Evolutionary conservation across 2,329 filamentous ascomycete genomes (phyloP).

Genomic region (Alternaria atra): DNA sequence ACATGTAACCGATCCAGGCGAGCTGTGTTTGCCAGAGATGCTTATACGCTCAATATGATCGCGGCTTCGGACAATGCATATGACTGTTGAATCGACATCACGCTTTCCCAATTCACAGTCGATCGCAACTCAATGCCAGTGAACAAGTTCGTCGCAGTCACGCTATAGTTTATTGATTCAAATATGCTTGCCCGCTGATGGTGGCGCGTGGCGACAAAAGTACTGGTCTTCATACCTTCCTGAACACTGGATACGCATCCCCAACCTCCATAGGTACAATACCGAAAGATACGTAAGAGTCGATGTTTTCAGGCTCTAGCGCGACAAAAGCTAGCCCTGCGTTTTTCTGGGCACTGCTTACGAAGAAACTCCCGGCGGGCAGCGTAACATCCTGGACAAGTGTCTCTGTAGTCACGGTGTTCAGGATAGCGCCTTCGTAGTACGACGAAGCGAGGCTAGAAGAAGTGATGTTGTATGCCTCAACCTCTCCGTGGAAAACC

Average conservation of each 20-base stretch:
- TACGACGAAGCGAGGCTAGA: constrained; percentile 38
- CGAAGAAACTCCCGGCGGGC: constrained; percentile 46
- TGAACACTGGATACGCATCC: constrained; percentile 48
- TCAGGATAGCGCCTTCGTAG: constrained; percentile 48
- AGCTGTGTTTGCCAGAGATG: too few species aligned
- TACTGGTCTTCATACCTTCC: constrained; percentile 20
- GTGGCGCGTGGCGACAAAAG: not conserved
- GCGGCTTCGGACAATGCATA: too few species aligned
- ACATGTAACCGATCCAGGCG: too few species aligned
- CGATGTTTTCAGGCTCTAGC: constrained; percentile 51
- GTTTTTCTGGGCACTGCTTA: constrained; percentile 50
- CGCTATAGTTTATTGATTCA: not conserved
- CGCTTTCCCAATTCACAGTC: not conserved
- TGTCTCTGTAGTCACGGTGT: constrained; percentile 42
- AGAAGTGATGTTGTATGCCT: constrained; percentile 48
- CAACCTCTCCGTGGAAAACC: constrained; percentile 41
- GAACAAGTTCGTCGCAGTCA: not conserved
- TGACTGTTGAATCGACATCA: too few species aligned
- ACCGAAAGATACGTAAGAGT: constrained; percentile 49
- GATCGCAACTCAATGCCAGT: not conserved
- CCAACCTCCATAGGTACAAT: constrained; percentile 49
- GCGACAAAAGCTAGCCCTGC: constrained; percentile 49
- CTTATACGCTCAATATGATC: too few species aligned
- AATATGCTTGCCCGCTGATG: too few species aligned
- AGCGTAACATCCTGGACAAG: constrained; percentile 36